Evolutionary conservation across 2,329 filamentous ascomycete species (phyloP).

Genomic region (Stachybotrys echinatus): DNA sequence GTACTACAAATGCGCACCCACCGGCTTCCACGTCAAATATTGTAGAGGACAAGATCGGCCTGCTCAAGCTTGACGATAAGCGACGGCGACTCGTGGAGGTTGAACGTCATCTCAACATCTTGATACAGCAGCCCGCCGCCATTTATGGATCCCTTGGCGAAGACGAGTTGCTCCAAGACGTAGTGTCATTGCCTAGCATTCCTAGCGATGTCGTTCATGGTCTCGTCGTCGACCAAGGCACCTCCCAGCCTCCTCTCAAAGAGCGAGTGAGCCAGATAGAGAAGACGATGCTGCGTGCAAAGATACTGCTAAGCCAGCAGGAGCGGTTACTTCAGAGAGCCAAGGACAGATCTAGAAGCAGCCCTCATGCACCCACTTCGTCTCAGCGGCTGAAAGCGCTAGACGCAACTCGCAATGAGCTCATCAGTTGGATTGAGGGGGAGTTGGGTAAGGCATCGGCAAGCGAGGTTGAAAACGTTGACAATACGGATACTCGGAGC

Average conservation of each 20-base stretch:
- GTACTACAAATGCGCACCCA: slow-evolving; percentile 6
- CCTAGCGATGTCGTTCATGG: slow-evolving; percentile 47
- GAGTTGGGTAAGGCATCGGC: slow-evolving; percentile 51
- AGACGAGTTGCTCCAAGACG: slow-evolving; percentile 39
- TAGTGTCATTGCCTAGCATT: slow-evolving; percentile 40
- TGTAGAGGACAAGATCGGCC: slow-evolving; percentile 45
- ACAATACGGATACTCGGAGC: slow-evolving; percentile 14
- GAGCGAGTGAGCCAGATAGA: slow-evolving; percentile 47
- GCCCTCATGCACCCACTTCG: slow-evolving; percentile 29
- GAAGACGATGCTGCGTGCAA: slow-evolving; percentile 53
- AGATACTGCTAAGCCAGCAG: slow-evolving; percentile 50
- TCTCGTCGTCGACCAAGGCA: slow-evolving; percentile 36
- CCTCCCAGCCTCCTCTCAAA: slow-evolving; percentile 35
- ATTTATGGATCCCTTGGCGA: slow-evolving; percentile 44
- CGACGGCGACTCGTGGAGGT: slow-evolving; percentile 44
- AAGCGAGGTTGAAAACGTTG: slow-evolving; percentile 18
- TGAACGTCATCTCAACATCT: slow-evolving; percentile 43
- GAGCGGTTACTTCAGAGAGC: slow-evolving; percentile 48
- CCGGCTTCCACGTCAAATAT: slow-evolving; percentile 6
- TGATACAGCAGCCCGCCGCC: slow-evolving; percentile 48
- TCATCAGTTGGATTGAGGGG: slow-evolving; percentile 61
- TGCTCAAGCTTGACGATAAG: slow-evolving; percentile 47
- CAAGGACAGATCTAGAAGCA: slow-evolving; percentile 29
- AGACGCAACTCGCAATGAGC: slow-evolving; percentile 48
- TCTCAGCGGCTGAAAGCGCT: slow-evolving; percentile 46